A percentile compares a stretch with the other conserved stretches of the same genome.
phyloP scores from a whole-genome alignment of 2,329 filamentous ascomycete genomes.

The Gnomoniopsis sp. region DNA sequence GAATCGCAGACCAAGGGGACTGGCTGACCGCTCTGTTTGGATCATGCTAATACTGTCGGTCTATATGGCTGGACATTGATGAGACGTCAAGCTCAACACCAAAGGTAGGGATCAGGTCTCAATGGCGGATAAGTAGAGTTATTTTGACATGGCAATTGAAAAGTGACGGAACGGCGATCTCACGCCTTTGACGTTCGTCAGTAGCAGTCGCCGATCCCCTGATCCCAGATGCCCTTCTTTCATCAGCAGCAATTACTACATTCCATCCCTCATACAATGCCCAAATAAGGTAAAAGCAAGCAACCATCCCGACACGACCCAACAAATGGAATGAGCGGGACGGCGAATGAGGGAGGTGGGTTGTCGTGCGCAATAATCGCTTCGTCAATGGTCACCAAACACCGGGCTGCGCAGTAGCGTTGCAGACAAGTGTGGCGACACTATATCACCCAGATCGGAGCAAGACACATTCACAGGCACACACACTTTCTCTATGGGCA shows the following conservation, averaged over 20 bases:
- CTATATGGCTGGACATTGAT: too few relatives aligned
- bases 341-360: constrained; percentile 1
- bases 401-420: constrained; percentile 12
- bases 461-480: neutral
- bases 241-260: neutral
- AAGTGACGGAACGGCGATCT: constrained; percentile 5
- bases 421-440: constrained; percentile 12
- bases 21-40: neutral
- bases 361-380: neutral
- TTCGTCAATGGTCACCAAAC: neutral
- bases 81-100: too few relatives aligned
- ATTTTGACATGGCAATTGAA: neutral
- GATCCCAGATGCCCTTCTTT: neutral
- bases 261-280: neutral
- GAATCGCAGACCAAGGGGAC: neutral
- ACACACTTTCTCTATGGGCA: neutral
- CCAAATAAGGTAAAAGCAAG: neutral
- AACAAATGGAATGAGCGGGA: neutral
- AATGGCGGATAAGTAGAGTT: neutral
- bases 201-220: neutral
- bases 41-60: too few relatives aligned
- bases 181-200: neutral
- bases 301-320: neutral
- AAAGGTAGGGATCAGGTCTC: too few relatives aligned
- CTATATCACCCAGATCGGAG: constrained; percentile 9